Conservation (phyloP, 2,329 filamentous ascomycete genomes). For the Nannizziopsis arthrosporioides region DNA sequence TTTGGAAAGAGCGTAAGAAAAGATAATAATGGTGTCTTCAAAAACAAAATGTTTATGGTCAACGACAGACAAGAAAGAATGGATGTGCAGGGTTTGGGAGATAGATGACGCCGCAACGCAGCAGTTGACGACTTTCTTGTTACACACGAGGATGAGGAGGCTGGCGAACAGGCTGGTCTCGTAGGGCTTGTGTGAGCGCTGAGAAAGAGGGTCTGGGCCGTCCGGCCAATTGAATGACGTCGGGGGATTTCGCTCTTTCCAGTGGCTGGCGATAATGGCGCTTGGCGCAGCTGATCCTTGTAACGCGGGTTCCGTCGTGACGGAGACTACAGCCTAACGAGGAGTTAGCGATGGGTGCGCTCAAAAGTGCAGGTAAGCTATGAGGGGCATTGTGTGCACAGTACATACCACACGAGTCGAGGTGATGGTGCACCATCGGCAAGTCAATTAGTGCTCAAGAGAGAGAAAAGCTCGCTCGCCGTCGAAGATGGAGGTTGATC, state of each 20-base stretch:
- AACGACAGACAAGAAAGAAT: constrained; percentile 4
- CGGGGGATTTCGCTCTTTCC: neutral
- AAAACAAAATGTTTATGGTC: neutral
- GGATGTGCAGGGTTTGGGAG: neutral
- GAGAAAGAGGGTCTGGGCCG: neutral
- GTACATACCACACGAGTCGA: too few relatives aligned
- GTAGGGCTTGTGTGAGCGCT: neutral
- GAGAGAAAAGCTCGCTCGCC: too few relatives aligned
- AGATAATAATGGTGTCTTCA: neutral
- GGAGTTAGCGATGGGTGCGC: neutral
- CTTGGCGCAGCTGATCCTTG: constrained; percentile 2
- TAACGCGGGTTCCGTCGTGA: neutral
- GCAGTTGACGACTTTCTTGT: neutral
- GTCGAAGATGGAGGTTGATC: too few relatives aligned
- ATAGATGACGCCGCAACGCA: neutral
- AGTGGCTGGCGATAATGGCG: constrained; percentile 6
- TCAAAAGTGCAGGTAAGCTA: too few relatives aligned
- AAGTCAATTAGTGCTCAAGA: too few relatives aligned
- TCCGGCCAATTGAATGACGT: constrained; percentile 9
- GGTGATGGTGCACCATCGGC: too few relatives aligned
- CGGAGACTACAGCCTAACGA: neutral
- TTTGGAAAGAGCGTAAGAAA: neutral
- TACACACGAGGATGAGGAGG: constrained; percentile 2
- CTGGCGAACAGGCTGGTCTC: neutral
- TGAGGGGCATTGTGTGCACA: too few relatives aligned